phyloP scores from a whole-genome alignment of 352 stramenopile species.

The Thraustotheca clavata region DNA sequence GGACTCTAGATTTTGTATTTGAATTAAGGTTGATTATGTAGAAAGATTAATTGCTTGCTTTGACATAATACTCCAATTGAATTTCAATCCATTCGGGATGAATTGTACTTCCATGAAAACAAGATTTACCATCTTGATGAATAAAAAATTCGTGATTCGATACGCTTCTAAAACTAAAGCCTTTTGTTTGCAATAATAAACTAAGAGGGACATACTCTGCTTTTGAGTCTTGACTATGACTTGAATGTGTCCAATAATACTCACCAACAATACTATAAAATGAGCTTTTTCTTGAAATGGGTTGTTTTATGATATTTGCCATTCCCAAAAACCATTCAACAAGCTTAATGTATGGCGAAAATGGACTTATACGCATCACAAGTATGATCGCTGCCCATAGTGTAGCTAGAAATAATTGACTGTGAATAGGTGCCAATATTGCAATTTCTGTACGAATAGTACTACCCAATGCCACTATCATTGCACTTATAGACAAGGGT shows the following conservation, averaged over 20 bases:
- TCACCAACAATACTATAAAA: not conserved
- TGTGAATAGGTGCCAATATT: not conserved
- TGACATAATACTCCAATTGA: conserved; percentile 2
- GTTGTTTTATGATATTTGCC: not conserved
- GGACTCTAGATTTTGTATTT: too few species aligned
- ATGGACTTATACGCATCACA: not conserved
- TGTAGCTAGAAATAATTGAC: not conserved
- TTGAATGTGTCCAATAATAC: not conserved
- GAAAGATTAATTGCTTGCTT: too few species aligned
- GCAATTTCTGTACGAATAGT: not conserved
- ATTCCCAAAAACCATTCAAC: not conserved
- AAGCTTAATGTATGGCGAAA: not conserved
- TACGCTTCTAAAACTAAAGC: not conserved
- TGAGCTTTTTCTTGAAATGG: not conserved
- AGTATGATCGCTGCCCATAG: not conserved
- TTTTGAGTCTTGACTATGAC: not conserved
- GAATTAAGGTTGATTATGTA: too few species aligned
- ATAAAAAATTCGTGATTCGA: not conserved
- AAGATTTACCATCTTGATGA: not conserved
- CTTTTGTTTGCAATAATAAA: not conserved
- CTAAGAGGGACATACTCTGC: not conserved
- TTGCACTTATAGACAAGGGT: not conserved
- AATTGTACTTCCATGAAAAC: not conserved
- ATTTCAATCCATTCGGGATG: not conserved
- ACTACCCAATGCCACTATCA: not conserved